Evolutionary conservation across 306 rosid genomes (phyloP).

Genomic region (Trichosanthes cucumerina): DNA sequence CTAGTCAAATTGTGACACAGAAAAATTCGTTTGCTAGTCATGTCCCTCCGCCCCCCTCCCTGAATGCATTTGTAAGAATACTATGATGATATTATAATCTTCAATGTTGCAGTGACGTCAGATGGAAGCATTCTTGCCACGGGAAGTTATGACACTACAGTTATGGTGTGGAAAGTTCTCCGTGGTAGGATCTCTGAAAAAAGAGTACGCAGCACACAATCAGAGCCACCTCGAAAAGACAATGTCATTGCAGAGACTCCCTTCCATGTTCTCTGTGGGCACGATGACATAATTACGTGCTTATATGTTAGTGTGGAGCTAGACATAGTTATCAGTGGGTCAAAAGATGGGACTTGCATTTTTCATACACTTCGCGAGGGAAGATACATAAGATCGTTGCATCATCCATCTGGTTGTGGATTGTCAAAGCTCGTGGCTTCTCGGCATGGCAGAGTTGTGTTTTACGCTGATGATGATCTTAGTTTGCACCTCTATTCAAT

Average conservation of each 20-base stretch:
- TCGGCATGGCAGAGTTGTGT: conserved; percentile 64
- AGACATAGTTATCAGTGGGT: conserved; percentile 93
- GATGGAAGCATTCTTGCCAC: conserved; percentile 97
- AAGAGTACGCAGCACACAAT: conserved; percentile 53
- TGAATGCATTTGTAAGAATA: background rate
- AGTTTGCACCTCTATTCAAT: conserved; percentile 87
- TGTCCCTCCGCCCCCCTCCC: background rate
- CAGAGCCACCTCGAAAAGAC: conserved; percentile 73
- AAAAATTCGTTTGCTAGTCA: background rate
- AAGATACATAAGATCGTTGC: conserved; percentile 79
- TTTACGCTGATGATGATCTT: conserved; percentile 93
- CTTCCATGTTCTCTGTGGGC: conserved; percentile 87
- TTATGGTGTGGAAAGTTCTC: conserved; percentile 91
- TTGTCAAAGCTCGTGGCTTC: conserved; percentile 85
- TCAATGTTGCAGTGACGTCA: conserved; percentile 72
- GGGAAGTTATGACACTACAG: conserved; percentile 95
- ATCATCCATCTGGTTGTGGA: conserved; percentile 78
- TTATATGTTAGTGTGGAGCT: conserved; percentile 78
- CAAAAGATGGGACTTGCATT: conserved; percentile 93
- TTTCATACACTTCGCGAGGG: conserved; percentile 90
- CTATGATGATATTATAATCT: background rate
- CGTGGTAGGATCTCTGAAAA: conserved; percentile 66
- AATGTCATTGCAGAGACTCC: conserved; percentile 79
- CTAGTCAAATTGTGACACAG: background rate
- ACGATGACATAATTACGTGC: conserved; percentile 89